These are phyloP conservation scores for Leishmania tarentolae DNA, from an alignment of 208 protist genomes.

Conservation along the genomic window DNA sequence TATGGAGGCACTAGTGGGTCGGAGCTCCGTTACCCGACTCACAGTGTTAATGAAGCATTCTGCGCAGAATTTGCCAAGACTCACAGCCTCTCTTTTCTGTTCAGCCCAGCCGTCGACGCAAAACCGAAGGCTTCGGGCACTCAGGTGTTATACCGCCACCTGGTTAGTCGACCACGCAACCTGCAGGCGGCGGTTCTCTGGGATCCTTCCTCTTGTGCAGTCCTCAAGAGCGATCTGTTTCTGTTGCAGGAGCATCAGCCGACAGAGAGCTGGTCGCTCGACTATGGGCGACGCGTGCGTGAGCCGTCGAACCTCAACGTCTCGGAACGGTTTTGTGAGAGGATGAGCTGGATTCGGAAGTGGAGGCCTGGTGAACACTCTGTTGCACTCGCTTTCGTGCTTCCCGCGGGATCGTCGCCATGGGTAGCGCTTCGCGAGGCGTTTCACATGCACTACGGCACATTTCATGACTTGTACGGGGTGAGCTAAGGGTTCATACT, in stretches of 20 bases:
- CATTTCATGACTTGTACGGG: constrained; percentile 67
- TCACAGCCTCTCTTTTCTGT: constrained; percentile 50
- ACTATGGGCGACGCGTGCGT: constrained; percentile 55
- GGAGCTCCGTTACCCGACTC: constrained; percentile 11
- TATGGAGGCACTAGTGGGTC: constrained; percentile 5
- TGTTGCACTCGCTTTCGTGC: constrained; percentile 53
- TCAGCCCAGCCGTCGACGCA: constrained; percentile 6
- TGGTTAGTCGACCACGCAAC: constrained; percentile 48
- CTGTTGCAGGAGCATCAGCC: constrained; percentile 68
- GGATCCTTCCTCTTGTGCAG: constrained; percentile 73
- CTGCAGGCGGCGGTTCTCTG: constrained; percentile 55
- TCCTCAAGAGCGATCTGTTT: constrained; percentile 78
- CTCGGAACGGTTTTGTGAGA: constrained; percentile 74
- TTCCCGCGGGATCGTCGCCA: constrained; percentile 56
- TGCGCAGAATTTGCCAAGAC: constrained; percentile 38
- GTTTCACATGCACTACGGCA: constrained; percentile 67
- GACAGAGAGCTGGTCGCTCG: constrained; percentile 38
- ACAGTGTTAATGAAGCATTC: constrained; percentile 29
- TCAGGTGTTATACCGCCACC: constrained; percentile 39
- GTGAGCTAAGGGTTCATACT: constrained; percentile 9
- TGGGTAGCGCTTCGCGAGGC: constrained; percentile 66
- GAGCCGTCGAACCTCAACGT: constrained; percentile 84
- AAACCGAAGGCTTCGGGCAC: background rate
- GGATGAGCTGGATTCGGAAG: constrained; percentile 36
- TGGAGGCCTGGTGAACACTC: constrained; percentile 30